A percentile compares a stretch with the other conserved stretches of the same genome.
These are phyloP conservation scores for Phaffia rhodozyma DNA, from an alignment of 1,284 basidiomycete genomes.

Conservation along the genomic window DNA sequence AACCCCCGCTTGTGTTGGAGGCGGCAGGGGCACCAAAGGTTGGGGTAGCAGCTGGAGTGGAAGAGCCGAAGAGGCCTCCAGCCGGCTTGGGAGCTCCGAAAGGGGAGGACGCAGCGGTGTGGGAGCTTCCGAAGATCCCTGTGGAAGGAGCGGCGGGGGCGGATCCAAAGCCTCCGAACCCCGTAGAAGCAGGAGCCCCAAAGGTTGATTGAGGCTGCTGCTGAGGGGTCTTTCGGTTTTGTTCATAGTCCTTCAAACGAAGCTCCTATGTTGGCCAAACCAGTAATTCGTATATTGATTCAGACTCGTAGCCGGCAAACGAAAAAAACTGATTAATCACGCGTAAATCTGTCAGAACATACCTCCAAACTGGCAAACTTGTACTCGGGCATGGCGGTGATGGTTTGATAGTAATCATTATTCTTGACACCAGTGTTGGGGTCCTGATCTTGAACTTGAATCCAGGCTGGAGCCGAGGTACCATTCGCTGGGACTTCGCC, in stretches of 20 bases:
- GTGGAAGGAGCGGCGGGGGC: conserved; percentile 18
- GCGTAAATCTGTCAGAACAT: background rate
- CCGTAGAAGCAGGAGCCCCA: conserved; percentile 15
- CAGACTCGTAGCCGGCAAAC: background rate
- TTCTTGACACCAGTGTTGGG: conserved; percentile 14
- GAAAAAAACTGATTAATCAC: background rate
- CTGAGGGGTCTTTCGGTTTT: conserved; percentile 56
- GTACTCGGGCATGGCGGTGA: conserved; percentile 32
- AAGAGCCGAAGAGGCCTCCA: conserved; percentile 38
- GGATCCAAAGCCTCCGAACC: conserved; percentile 20
- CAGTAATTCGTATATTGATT: background rate
- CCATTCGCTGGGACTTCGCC: conserved; percentile 9
- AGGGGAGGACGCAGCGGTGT: conserved; percentile 34
- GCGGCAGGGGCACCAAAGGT: conserved; percentile 29
- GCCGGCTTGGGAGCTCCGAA: conserved; percentile 54
- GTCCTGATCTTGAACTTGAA: conserved; percentile 5
- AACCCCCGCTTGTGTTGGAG: conserved; percentile 24
- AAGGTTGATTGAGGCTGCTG: conserved; percentile 44
- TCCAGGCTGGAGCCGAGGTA: conserved; percentile 6
- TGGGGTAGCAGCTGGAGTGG: conserved; percentile 27
- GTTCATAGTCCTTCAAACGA: conserved; percentile 41
- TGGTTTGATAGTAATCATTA: conserved; percentile 26
- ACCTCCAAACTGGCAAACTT: conserved; percentile 30
- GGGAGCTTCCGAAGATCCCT: conserved; percentile 48
- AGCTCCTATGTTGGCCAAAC: conserved; percentile 26